Evolutionary conservation across 441 rosid genomes (phyloP), one percentile per base, ranked within the genome.

Genomic region (Corymbia citriodora): DNA sequence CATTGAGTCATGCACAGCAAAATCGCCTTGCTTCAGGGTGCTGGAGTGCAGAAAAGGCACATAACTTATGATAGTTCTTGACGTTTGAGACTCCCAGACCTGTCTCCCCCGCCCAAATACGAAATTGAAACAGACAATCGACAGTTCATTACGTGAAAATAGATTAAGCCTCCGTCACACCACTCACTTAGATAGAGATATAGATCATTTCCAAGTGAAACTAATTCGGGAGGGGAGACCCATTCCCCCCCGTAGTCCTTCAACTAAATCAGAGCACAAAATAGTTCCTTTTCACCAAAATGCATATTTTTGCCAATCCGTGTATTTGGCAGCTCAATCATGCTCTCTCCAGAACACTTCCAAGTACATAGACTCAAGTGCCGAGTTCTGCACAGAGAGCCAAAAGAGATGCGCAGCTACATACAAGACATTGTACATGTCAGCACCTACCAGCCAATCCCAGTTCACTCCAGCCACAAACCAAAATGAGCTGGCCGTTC

Each of bases 111-210:
- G 48, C 45, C 48, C 48, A 0, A 29, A 63, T 29, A 29, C 15
- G 70, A 63, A 63, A 63, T 17, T 13, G 74, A 10, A 59, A 59
- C 0, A 68, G 45, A 40, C 6, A 40, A 40, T 40, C 45, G 45
- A 68, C 0, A 40, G 74, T 31, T 31, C 8, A 0, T 68, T 31
- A n/a, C 29, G 0, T 40, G 6, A 21, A 40, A 74, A 21, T 1
- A 40, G 2, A 79, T 45, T 45, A 79, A 23, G 85, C 0, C 52
- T 40, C 0, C 18, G 8, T 45, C 0, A 17, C 85, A 0, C 45
- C 52, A 3, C 29, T 79, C n/a, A 0, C 85, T 79, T 12, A 23
- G 25, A 70, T 36, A 48, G 82, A 72, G 48, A 72, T 74, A 40
- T 36, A 12, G 12, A 13, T 79, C n/a, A 10, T 79, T 79, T 48